These are phyloP conservation scores for Blastocystis sp. DNA, from an alignment of 352 stramenopile genomes.

Conservation along the genomic window DNA sequence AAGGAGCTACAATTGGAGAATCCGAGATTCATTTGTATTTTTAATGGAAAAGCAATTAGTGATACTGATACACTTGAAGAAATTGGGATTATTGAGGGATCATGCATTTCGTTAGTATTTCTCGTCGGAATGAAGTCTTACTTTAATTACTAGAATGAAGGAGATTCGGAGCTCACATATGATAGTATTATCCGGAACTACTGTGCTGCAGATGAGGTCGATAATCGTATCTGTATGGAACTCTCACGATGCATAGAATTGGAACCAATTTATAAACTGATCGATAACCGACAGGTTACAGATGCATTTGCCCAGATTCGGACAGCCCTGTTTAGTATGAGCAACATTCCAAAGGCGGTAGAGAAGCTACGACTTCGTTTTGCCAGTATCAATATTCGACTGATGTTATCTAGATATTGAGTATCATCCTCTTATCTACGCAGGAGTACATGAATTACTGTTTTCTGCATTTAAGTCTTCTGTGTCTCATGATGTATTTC, in stretches of 20 bases:
- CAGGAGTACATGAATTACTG: slow-evolving; percentile 22
- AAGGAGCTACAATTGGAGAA: neutral
- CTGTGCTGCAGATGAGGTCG: neutral
- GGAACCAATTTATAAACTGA: neutral
- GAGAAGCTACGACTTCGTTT: slow-evolving; percentile 34
- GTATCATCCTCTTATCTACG: slow-evolving; percentile 30
- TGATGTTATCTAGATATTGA: neutral
- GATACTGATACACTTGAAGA: neutral
- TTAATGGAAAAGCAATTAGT: neutral
- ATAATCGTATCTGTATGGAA: neutral
- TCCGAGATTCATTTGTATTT: neutral
- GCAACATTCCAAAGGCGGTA: neutral
- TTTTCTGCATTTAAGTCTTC: neutral
- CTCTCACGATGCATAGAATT: neutral
- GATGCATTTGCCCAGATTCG: neutral
- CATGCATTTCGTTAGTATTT: neutral
- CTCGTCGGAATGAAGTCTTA: neutral
- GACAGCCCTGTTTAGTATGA: neutral
- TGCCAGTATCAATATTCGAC: neutral
- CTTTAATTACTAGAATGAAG: slow-evolving; percentile 2
- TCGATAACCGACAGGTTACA: neutral
- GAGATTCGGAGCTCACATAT: neutral
- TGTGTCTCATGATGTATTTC: neutral
- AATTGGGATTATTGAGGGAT: slow-evolving; percentile 34
- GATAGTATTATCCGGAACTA: neutral